Conservation (phyloP, 208 protist genomes). For the Leishmania aethiopica region DNA sequence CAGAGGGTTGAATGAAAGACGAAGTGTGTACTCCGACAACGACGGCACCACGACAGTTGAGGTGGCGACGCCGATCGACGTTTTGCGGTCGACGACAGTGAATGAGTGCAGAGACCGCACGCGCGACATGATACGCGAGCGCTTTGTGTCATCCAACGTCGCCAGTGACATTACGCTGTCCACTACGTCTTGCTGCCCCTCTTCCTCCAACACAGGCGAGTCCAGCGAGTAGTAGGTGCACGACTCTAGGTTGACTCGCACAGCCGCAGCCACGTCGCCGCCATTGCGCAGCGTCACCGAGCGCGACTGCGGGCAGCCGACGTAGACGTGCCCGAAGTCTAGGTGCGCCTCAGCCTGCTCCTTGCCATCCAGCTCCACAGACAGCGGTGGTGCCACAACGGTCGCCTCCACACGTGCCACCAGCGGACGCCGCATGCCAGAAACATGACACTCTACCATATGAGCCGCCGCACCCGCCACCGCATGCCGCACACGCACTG, state of each 20-base stretch:
- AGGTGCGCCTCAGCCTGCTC: constrained; percentile 75
- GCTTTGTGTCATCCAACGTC: not conserved
- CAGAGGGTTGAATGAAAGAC: constrained; percentile 24
- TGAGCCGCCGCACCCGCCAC: constrained; percentile 37
- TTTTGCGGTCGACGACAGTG: constrained; percentile 6
- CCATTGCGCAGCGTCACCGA: constrained; percentile 79
- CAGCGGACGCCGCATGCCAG: constrained; percentile 80
- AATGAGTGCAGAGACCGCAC: constrained; percentile 13
- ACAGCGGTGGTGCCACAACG: constrained; percentile 66
- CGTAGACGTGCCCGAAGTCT: constrained; percentile 87
- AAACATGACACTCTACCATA: constrained; percentile 63
- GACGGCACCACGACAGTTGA: constrained; percentile 26
- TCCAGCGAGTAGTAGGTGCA: constrained; percentile 42
- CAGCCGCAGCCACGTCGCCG: constrained; percentile 77
- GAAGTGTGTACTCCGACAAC: constrained; percentile 26
- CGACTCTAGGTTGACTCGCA: constrained; percentile 75
- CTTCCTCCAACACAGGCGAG: constrained; percentile 26
- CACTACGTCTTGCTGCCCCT: constrained; percentile 4
- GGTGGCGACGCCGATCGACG: not conserved
- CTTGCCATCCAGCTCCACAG: constrained; percentile 48
- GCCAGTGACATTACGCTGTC: not conserved
- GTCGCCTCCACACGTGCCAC: constrained; percentile 69
- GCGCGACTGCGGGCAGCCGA: constrained; percentile 56
- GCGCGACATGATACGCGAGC: constrained; percentile 26
- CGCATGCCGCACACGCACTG: constrained; percentile 50